Conservation (phyloP, 495 filamentous ascomycete species). For the Clohesyomyces aquaticus region DNA sequence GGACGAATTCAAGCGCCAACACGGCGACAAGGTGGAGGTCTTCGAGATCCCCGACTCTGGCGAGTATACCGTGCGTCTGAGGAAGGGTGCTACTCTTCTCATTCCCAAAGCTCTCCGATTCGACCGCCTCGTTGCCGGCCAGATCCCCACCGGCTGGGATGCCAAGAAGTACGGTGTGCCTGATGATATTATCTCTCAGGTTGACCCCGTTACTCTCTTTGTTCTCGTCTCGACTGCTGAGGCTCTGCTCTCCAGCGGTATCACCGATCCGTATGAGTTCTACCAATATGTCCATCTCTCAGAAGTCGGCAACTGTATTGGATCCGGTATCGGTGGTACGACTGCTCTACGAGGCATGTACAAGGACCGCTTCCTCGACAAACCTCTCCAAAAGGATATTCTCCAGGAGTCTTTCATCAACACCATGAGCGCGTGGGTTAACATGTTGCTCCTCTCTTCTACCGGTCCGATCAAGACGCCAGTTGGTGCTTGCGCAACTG, state of each 20-base stretch:
- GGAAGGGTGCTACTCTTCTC: slow-evolving; percentile 89
- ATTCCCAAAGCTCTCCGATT: slow-evolving; percentile 97
- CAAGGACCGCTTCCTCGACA: slow-evolving; percentile 94
- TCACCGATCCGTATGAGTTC: slow-evolving; percentile 99
- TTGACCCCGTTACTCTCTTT: slow-evolving; percentile 93
- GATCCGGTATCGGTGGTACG: slow-evolving; percentile 95
- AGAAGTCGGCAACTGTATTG: slow-evolving; percentile 96
- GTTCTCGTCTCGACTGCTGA: slow-evolving; percentile 93
- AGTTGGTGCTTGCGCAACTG: slow-evolving; percentile 95
- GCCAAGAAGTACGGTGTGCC: slow-evolving; percentile 93
- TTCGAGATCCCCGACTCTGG: slow-evolving; percentile 95
- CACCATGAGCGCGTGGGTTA: slow-evolving; percentile 99
- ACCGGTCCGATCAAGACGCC: slow-evolving; percentile 99
- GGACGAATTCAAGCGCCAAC: slow-evolving; percentile 94
- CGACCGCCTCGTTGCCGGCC: slow-evolving; percentile 94
- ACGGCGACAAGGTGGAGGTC: slow-evolving; percentile 95
- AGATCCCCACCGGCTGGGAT: slow-evolving; percentile 96
- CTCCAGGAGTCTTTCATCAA: slow-evolving; percentile 99
- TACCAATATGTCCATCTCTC: slow-evolving; percentile 99
- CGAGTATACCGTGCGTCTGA: slow-evolving; percentile 90
- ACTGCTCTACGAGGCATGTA: slow-evolving; percentile 95
- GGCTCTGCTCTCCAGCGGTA: slow-evolving; percentile 85
- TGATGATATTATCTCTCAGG: slow-evolving; percentile 96
- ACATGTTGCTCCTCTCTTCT: slow-evolving; percentile 96
- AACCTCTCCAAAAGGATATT: slow-evolving; percentile 98